Base-by-base conservation (phyloP, 2,329 filamentous ascomycete species). In the Aspergillus sp. region DNA sequence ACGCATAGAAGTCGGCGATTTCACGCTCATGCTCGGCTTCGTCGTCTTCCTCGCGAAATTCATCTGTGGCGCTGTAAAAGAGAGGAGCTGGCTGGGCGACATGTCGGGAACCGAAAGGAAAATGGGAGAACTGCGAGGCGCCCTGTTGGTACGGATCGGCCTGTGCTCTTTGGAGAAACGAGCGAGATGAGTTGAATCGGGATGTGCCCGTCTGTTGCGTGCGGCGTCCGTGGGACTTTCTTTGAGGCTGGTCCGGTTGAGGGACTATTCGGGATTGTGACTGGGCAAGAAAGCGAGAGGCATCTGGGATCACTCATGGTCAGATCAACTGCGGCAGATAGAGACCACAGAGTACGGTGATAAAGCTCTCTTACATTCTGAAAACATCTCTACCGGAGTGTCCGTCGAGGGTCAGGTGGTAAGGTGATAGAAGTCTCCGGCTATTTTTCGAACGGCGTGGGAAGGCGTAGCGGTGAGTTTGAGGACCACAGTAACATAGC, bases 271-370 rank as follows among this genome's bases (percentile, higher is more conserved):
- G 88, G 56, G 92, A 96, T 79, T 96, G 92, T 61, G 92, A 97
- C 83, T 97, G 94, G 56, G 92, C 90, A 65, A 99, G 85, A 72
- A 99, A 99, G 64, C 88, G 88, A 62, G 93, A 97, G 66, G 94
- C 94, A 87, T 97, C 94, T 16, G 38, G 36, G 40, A 19, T 13
- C 7, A 17, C 19, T 11, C 16, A 19, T 17, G 19, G n/a, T 42
- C 11, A 42, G 40, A 6, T 10, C 25, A 3, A 29, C 25, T 7
- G 25, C 5, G 40, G 16, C 11, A 13, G n/a, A 42, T 3, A 17
- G 17, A 25, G 36, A 3, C 4, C 7, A 2, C 5, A 14, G 11
- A 23, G 21, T 25, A 19, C 13, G 41, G 19, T 6, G 36, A 23
- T 40, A 34, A 11, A 25, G 34, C 32, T 21, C 2, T 60, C 89